phyloP scores from a whole-genome alignment of 495 filamentous ascomycete genomes.

The Neurospora cerealis region DNA sequence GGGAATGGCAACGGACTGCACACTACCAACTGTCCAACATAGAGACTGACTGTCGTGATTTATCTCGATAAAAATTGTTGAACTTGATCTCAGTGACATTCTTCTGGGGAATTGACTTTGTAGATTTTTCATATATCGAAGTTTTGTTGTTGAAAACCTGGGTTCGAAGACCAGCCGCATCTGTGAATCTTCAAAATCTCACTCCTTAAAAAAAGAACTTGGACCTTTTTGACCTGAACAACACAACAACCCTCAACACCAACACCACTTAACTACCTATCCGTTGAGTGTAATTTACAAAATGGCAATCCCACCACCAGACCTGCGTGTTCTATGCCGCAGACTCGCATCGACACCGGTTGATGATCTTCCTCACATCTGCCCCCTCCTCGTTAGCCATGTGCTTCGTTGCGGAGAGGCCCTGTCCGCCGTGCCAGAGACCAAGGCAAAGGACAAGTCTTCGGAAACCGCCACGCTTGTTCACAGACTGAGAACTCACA shows the following conservation, averaged over 20 bases:
- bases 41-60: neutral
- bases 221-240: neutral
- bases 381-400: slow-evolving; percentile 50
- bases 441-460: slow-evolving; percentile 41
- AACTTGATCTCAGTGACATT: neutral
- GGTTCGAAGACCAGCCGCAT: neutral
- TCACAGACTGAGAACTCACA: slow-evolving; percentile 69
- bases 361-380: slow-evolving; percentile 52
- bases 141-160: neutral
- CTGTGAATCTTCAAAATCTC: neutral
- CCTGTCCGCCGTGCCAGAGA: slow-evolving; percentile 40
- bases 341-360: slow-evolving; percentile 53
- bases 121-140: neutral
- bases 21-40: neutral
- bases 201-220: neutral
- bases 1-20: neutral
- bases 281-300: neutral
- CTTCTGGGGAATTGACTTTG: neutral
- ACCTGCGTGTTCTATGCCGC: slow-evolving; percentile 56
- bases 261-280: neutral
- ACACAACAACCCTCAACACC: neutral
- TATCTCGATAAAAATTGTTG: neutral
- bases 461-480: slow-evolving; percentile 54
- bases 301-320: slow-evolving; percentile 21
- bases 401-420: slow-evolving; percentile 50